Conservation (phyloP, 1,284 basidiomycete genomes). For the Fomitopsis palustris region DNA sequence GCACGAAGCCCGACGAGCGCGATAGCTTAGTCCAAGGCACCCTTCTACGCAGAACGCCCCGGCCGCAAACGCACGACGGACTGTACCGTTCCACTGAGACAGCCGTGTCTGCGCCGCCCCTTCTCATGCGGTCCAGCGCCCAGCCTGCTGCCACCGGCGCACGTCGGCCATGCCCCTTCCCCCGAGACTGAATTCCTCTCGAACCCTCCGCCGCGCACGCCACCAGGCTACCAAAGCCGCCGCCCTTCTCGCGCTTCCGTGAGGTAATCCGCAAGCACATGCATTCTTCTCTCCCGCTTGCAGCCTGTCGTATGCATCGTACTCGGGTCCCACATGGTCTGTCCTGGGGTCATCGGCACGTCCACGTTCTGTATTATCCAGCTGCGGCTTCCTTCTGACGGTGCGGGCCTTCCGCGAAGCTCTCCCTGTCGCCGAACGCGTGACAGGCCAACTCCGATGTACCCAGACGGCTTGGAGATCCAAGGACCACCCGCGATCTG, state of each 20-base stretch:
- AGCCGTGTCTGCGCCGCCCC: not conserved
- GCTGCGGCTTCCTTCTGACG: not conserved
- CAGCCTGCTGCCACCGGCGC: not conserved
- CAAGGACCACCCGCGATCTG: not conserved
- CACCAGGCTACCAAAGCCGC: conserved; percentile 1
- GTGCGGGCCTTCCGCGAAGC: not conserved
- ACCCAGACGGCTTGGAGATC: not conserved
- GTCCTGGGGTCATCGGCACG: not conserved
- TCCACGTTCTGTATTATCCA: not conserved
- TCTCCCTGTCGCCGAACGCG: not conserved
- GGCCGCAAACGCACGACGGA: not conserved
- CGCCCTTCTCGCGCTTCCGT: conserved; percentile 1
- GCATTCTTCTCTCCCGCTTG: not conserved
- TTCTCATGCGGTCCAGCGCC: conserved; percentile 2
- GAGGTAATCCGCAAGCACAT: not conserved
- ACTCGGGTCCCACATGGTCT: not conserved
- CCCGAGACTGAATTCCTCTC: not conserved
- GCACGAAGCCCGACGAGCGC: conserved; percentile 4
- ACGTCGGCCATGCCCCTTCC: not conserved
- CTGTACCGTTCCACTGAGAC: not conserved
- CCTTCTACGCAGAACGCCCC: conserved; percentile 4
- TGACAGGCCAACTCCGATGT: not conserved
- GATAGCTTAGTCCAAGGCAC: conserved; percentile 6
- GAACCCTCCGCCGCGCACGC: not conserved
- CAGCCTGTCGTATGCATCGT: not conserved